Base-by-base conservation (phyloP, 129 eudicot genomes). In the Dittrichia graveolens region DNA sequence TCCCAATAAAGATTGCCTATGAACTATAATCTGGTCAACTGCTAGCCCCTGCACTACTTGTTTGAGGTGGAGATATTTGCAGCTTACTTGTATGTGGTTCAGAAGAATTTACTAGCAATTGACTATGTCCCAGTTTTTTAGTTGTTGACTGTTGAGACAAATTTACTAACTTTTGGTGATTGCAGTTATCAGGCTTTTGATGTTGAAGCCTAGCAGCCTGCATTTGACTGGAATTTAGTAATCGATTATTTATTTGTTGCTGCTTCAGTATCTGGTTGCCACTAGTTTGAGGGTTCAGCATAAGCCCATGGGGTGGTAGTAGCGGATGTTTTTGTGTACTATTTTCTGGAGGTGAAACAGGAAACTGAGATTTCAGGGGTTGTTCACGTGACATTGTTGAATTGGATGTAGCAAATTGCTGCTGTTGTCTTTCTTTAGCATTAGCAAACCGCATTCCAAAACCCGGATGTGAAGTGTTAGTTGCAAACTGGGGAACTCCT, bases 391-490 rank as follows among this genome's bases (percentile, higher is more conserved):
- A 63, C 62, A 54, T 37, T 61, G 50, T 68, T 61, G 65, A 82
- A 81, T 59, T 85, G 24, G 91, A 81, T 31, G 91, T 49, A 53
- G 86, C 77, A 38, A 85, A 86, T 58, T 67, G 92, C 53, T 81
- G 84, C 31, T 85, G 90, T 59, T 85, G 91, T 66, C 85, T 80
- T 78, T 89, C 96, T 75, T 84, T 92, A 18, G 85, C 88, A 60
- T 84, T 92, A 18, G 85, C 88, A 60, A 89, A 31, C 66, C 85
- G 93, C 38, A 79, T 73, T 50, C 87, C 89, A 80, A 75, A 85
- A 40, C 89, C 96, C 67, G 82, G 92, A 49, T 49, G 67, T 79
- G 81, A 84, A 11, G 82, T 55, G 66, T 61, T 86, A 43, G 61
- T 45, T 48, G 78, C 63, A 31, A 80, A 59, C 16, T 84, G 78